Percentiles rank a stretch among this genome's conserved stretches.
These are phyloP conservation scores for Paramecium bursaria DNA, from an alignment of 73 alveolate genomes.

Conservation along the genomic window DNA sequence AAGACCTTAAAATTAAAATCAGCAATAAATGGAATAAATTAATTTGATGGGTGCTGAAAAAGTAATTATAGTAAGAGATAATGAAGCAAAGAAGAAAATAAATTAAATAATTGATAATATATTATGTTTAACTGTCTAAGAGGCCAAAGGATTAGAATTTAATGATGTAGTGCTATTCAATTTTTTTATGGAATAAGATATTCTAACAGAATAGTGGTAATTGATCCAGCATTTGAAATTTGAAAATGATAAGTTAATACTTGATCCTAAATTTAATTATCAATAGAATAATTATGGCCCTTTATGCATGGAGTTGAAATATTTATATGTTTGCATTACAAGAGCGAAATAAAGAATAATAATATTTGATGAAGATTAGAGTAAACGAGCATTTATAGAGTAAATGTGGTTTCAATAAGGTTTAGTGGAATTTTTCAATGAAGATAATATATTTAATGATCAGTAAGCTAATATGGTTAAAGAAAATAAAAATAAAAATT, in stretches of 20 bases:
- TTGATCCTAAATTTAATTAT: too few relatives aligned
- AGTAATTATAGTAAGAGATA: slow-evolving; percentile 80
- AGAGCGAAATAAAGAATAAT: slow-evolving; percentile 77
- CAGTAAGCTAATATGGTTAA: not conserved
- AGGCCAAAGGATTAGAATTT: slow-evolving; percentile 82
- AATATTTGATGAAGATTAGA: slow-evolving; percentile 72
- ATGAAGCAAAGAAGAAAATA: slow-evolving; percentile 75
- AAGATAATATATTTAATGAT: slow-evolving; percentile 30
- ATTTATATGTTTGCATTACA: slow-evolving; percentile 76
- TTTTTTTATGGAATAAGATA: too few relatives aligned
- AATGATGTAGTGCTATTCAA: slow-evolving; percentile 81
- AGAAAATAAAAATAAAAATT: slow-evolving; percentile 30
- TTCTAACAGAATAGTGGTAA: too few relatives aligned
- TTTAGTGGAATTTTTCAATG: slow-evolving; percentile 64
- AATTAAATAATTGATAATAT: slow-evolving; percentile 70
- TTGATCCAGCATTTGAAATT: too few relatives aligned
- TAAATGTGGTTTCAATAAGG: slow-evolving; percentile 72
- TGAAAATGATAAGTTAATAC: too few relatives aligned
- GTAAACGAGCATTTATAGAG: slow-evolving; percentile 61
- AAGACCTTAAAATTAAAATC: too few relatives aligned
- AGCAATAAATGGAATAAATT: slow-evolving; percentile 41
- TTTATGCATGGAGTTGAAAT: slow-evolving; percentile 78
- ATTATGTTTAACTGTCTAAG: slow-evolving; percentile 84
- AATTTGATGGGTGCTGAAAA: slow-evolving; percentile 79
- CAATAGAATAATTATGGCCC: too few relatives aligned